Percentiles rank a stretch among this genome's conserved stretches.
Conservation (phyloP, 192 early-diverging fungal genomes). For the Coemansia sp. region DNA sequence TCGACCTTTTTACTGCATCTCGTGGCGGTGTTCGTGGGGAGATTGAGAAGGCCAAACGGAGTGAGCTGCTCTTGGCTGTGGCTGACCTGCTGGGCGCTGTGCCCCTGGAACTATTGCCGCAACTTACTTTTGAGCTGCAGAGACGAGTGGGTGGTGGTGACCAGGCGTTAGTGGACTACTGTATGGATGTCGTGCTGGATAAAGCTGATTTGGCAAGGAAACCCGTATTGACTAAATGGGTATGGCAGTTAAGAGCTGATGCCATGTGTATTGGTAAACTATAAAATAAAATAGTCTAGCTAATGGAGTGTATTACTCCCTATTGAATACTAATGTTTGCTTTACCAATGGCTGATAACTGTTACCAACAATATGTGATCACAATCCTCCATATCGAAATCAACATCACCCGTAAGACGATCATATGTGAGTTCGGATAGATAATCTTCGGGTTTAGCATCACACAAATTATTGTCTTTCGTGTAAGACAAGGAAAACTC, state of each 20-base stretch:
- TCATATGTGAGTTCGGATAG: no score
- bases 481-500: no score
- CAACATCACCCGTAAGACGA: no score
- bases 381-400: no score
- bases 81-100: constrained; percentile 9
- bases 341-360: no score
- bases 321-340: neutral
- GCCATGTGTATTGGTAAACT: constrained; percentile 3
- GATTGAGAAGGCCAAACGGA: neutral
- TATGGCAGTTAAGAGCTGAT: constrained; percentile 23
- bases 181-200: constrained; percentile 14
- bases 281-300: neutral
- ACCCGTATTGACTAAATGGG: constrained; percentile 28
- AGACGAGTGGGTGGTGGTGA: neutral
- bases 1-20: neutral
- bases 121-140: constrained; percentile 12
- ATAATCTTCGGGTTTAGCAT: no score
- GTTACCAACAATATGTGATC: no score
- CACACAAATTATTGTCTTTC: no score
- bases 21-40: neutral
- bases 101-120: constrained; percentile 24
- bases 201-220: constrained; percentile 24
- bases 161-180: neutral
- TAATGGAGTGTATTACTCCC: no score
- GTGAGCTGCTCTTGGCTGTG: constrained; percentile 31